Evolutionary conservation across 345 rosid genomes (phyloP).

Genomic region (Citrus sp.): DNA sequence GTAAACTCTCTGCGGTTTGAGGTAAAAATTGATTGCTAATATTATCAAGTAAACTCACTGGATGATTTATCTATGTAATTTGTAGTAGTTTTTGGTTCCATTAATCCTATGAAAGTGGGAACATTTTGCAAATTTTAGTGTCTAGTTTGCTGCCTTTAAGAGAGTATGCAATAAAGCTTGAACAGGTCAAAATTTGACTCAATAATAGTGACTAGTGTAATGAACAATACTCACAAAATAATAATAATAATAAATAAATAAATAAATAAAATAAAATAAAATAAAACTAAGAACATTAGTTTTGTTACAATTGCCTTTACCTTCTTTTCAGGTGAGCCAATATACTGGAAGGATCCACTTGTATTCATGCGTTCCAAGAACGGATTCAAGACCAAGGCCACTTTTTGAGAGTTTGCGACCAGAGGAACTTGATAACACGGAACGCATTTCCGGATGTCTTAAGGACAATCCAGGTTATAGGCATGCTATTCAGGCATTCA

Average conservation of each 20-base stretch:
- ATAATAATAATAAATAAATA: too few species aligned
- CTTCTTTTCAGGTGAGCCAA: constrained; percentile 68
- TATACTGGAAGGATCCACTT: constrained; percentile 90
- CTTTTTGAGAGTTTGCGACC: constrained; percentile 72
- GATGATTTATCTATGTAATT: background rate
- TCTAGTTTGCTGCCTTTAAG: background rate
- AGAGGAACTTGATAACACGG: constrained; percentile 59
- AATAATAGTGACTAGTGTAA: background rate
- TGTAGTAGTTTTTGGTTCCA: background rate
- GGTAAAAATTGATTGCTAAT: constrained; percentile 38
- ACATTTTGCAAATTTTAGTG: background rate
- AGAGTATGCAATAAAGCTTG: background rate
- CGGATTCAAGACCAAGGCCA: constrained; percentile 77
- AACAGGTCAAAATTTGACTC: background rate
- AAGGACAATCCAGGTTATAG: constrained; percentile 34
- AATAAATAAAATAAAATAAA: too few species aligned
- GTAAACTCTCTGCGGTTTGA: constrained; percentile 65
- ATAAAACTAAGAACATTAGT: background rate
- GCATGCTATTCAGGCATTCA: constrained; percentile 51
- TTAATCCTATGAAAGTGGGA: background rate
- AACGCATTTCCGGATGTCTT: constrained; percentile 24
- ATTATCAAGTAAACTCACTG: background rate
- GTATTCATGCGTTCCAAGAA: constrained; percentile 67
- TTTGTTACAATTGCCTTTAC: constrained; percentile 12
- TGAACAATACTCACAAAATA: background rate